A percentile compares a stretch with the other conserved stretches of the same genome.
These are phyloP conservation scores for Rhododendron williamsianum DNA, from an alignment of 148 eudicot species.

Conservation along the genomic window DNA sequence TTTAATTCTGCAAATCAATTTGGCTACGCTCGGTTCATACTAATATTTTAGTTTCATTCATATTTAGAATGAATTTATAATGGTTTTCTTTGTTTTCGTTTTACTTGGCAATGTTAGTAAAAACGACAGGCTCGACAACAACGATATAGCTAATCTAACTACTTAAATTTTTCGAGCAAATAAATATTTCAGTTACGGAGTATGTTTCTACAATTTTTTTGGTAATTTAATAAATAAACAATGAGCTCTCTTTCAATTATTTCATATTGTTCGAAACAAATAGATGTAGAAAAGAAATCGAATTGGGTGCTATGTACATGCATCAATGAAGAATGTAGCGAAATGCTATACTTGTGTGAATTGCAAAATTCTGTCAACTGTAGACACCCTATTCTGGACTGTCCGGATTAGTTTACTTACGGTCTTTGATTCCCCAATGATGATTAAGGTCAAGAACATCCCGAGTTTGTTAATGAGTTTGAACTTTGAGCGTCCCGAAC, in stretches of 20 bases:
- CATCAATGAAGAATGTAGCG: not conserved
- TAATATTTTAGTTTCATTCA: not conserved
- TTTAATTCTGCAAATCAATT: not conserved
- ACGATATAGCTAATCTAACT: not conserved
- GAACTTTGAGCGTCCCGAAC: too few species aligned
- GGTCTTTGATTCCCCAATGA: too few species aligned
- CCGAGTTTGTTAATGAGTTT: too few species aligned
- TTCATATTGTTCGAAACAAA: too few species aligned
- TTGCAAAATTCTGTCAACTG: too few species aligned
- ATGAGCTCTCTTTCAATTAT: not conserved
- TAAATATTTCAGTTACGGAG: not conserved
- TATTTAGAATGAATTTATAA: not conserved
- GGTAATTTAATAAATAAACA: not conserved
- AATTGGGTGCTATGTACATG: not conserved
- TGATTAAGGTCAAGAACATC: too few species aligned
- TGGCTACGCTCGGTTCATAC: not conserved
- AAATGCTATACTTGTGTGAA: not conserved
- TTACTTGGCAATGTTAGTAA: not conserved
- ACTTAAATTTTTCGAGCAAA: not conserved
- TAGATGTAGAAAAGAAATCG: too few species aligned
- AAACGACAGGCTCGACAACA: not conserved
- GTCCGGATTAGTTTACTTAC: too few species aligned
- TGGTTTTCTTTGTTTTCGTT: not conserved
- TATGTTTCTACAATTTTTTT: not conserved
- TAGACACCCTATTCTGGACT: too few species aligned